Evolutionary conservation across 176 grass and related monocot species (phyloP), one percentile per base, ranked within the genome.

Genomic region (Musa troglodytarum): DNA sequence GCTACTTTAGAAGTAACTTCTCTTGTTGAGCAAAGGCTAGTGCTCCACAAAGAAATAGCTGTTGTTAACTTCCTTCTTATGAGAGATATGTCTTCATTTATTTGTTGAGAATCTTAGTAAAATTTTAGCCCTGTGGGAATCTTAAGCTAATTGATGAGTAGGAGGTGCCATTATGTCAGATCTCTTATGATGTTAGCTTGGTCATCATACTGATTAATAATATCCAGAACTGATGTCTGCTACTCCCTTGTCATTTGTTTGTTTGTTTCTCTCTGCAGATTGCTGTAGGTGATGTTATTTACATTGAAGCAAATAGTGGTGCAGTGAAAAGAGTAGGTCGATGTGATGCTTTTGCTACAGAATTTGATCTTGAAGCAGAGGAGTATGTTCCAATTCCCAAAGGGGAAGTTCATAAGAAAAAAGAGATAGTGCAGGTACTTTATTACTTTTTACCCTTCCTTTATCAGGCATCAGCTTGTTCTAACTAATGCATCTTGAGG

Each of bases 351-450:
- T 99, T 94, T 82, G 95, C 90, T 76, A 99, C 95, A 65, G 90
- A 99, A 85, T 99, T 82, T 20, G 95, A 99, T 87, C 90, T 99
- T 76, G 95, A 99, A 83, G 95, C 95, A 50, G 91, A 99, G 65
- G 95, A 99, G 76, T 99, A 99, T 86, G 95, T 99, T 65, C 95
- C 90, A 29, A 91, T 99, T 76, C 95, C 95, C 50, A 99, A 99
- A 91, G 95, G 90, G 17, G 95, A 99, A 75, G 95, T 99, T 62
- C 86, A 86, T 71, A 99, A 99, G 84, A 98, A 89, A 89, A 99
- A 99, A 50, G 95, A 99, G 80, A 86, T 99, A 53, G 90, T 94
- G 13, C 95, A 99, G 90, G 95, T 99, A 89, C n/a, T 17, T 23
- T 11, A 70, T 62, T 69, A 29, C 24, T 49, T 34, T 25, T n/a